Percentiles rank a stretch among this genome's conserved stretches.
Conservation (phyloP, 768 basidiomycete species). For the Suillus subalutaceus region DNA sequence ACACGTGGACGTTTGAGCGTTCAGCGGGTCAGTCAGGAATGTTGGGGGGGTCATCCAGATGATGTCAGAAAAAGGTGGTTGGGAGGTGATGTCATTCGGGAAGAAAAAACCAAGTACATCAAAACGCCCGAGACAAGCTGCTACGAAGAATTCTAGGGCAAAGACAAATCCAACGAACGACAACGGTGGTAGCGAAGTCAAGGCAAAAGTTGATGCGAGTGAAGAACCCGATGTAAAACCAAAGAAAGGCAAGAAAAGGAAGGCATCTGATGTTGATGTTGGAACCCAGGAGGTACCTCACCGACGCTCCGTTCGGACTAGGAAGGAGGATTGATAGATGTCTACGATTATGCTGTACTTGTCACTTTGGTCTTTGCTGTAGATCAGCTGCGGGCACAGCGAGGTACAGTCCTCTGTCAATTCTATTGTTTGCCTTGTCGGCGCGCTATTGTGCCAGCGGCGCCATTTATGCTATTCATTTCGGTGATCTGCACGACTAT, state of each 20-base stretch:
- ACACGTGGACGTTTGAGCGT: slow-evolving; percentile 85
- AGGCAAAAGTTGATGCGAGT: slow-evolving; percentile 14
- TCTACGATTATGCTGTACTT: background rate
- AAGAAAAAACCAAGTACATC: slow-evolving; percentile 32
- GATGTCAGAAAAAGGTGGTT: slow-evolving; percentile 77
- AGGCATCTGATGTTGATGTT: slow-evolving; percentile 7
- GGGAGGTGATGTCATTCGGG: slow-evolving; percentile 57
- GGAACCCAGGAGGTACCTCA: slow-evolving; percentile 18
- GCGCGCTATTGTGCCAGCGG: too few species aligned
- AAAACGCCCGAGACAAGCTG: slow-evolving; percentile 7
- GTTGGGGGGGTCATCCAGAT: slow-evolving; percentile 63
- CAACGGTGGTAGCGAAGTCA: background rate
- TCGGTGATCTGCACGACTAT: background rate
- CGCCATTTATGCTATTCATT: background rate
- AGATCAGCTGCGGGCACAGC: background rate
- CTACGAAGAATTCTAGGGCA: slow-evolving; percentile 5
- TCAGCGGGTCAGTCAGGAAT: slow-evolving; percentile 68
- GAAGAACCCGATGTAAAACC: slow-evolving; percentile 4
- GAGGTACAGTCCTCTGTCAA: background rate
- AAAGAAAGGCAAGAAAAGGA: slow-evolving; percentile 29
- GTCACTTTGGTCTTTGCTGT: background rate
- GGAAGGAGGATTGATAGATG: slow-evolving; percentile 3
- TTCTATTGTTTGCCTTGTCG: background rate
- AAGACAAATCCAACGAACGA: slow-evolving; percentile 5
- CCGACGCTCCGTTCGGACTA: slow-evolving; percentile 26